phyloP scores from a whole-genome alignment of 345 rosid genomes.

The Eucalyptus marginata region DNA sequence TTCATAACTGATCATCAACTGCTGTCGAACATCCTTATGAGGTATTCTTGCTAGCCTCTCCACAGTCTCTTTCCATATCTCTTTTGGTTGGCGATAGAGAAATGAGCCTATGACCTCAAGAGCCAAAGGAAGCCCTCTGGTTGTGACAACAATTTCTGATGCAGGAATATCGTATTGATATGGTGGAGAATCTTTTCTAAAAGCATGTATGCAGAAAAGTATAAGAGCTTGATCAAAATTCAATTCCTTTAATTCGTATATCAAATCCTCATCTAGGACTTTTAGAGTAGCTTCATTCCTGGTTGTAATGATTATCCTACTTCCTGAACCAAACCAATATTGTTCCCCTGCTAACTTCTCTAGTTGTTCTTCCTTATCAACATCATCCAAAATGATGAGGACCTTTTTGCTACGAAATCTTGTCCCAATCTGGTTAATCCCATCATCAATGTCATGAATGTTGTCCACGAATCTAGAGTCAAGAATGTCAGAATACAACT shows the following conservation, averaged over 20 bases:
- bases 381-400: not conserved
- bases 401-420: not conserved
- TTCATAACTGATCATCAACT: not conserved
- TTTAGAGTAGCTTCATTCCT: not conserved
- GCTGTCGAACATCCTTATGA: not conserved
- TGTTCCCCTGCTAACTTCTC: not conserved
- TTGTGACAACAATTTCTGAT: too few relatives aligned
- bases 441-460: not conserved
- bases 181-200: too few relatives aligned
- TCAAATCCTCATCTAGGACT: not conserved
- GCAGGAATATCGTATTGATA: too few relatives aligned
- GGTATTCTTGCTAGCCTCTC: not conserved
- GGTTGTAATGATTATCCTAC: not conserved
- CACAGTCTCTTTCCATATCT: not conserved
- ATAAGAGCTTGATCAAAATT: too few relatives aligned
- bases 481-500: not conserved
- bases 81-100: not conserved
- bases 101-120: not conserved
- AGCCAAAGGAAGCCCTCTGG: not conserved
- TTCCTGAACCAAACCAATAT: not conserved
- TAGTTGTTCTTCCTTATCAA: not conserved
- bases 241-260: too few relatives aligned
- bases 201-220: too few relatives aligned
- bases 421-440: not conserved
- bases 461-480: not conserved